phyloP scores from a whole-genome alignment of 805 yeast genomes.

The Scheffersomyces stipitis region DNA sequence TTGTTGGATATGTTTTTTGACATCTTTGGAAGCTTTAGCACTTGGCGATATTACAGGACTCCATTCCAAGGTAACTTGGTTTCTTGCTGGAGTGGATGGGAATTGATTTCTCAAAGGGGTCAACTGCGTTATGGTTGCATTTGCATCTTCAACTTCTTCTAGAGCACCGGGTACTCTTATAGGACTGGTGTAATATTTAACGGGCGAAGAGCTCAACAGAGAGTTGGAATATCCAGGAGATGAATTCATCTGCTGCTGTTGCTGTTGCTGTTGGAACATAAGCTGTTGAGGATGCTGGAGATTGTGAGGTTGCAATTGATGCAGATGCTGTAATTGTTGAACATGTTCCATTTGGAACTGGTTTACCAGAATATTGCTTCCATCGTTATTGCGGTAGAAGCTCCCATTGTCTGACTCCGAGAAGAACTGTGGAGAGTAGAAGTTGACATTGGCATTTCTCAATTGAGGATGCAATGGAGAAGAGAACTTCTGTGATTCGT shows the following conservation, averaged over 20 bases:
- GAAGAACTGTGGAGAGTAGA: conserved; percentile 42
- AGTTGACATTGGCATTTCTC: conserved; percentile 17
- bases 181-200: conserved; percentile 24
- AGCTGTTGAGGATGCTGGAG: conserved; percentile 3
- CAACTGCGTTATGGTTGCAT: conserved; percentile 40
- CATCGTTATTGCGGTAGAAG: background rate
- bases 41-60: conserved; percentile 45
- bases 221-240: conserved; percentile 19
- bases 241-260: conserved; percentile 17
- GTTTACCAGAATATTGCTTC: background rate
- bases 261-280: conserved; percentile 2
- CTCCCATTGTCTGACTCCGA: conserved; percentile 23
- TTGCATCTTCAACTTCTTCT: conserved; percentile 38
- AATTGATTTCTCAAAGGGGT: conserved; percentile 37
- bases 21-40: conserved; percentile 16
- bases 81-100: conserved; percentile 37
- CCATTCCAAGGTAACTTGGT: conserved; percentile 40
- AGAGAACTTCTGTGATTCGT: conserved; percentile 7
- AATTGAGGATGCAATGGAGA: conserved; percentile 27
- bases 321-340: background rate
- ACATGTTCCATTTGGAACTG: background rate
- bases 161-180: conserved; percentile 12
- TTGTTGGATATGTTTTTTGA: conserved; percentile 32
- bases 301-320: background rate
- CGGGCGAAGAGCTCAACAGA: conserved; percentile 32